Percentiles rank a stretch among this genome's conserved stretches.
Conservation (phyloP, 257 asterid genomes). For the Solanum ossicruentum region DNA sequence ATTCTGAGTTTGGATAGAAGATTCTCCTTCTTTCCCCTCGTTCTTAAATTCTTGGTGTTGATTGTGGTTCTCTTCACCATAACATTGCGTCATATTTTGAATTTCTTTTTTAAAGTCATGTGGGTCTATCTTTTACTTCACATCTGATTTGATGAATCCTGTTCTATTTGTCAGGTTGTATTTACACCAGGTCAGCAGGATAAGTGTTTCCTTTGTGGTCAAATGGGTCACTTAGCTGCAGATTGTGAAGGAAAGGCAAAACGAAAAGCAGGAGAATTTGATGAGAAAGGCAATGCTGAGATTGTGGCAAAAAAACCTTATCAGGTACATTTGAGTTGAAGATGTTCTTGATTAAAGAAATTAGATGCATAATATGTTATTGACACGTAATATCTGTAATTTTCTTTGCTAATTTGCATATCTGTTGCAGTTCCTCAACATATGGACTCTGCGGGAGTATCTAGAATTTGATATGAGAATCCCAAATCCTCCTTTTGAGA, state of each 20-base stretch:
- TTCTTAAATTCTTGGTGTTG: background rate
- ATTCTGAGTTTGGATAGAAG: background rate
- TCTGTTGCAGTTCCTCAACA: conserved; percentile 67
- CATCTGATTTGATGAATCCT: background rate
- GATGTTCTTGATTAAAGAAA: background rate
- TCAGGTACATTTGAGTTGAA: conserved; percentile 38
- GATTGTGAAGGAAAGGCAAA: conserved; percentile 88
- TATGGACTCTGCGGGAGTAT: conserved; percentile 96
- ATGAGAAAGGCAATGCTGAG: conserved; percentile 79
- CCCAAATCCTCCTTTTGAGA: conserved; percentile 71
- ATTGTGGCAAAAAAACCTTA: conserved; percentile 76
- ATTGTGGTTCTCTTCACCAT: background rate
- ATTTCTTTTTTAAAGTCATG: background rate
- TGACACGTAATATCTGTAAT: background rate
- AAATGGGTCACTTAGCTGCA: conserved; percentile 93
- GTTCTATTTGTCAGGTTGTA: conserved; percentile 48
- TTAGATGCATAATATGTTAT: background rate
- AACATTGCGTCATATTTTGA: background rate
- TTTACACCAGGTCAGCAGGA: conserved; percentile 94
- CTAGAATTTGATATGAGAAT: conserved; percentile 85
- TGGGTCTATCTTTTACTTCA: background rate
- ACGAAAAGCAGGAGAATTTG: conserved; percentile 93
- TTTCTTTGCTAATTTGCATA: background rate
- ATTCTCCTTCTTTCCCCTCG: background rate
- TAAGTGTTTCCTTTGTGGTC: conserved; percentile 94